phyloP scores from a whole-genome alignment of 2,329 filamentous ascomycete genomes.

The Cytospora paraplurivora region DNA sequence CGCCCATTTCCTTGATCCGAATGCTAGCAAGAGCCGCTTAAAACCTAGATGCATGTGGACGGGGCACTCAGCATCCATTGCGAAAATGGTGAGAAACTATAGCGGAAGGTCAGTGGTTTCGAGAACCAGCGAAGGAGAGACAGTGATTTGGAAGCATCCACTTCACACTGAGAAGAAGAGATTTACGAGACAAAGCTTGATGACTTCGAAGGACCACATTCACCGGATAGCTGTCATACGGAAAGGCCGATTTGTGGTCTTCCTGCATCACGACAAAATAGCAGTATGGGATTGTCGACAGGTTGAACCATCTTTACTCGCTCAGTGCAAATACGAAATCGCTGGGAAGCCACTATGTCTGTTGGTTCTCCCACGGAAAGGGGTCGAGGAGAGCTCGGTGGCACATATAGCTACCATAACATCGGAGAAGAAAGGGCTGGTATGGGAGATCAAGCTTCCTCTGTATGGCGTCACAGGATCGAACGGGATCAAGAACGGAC shows the following conservation, averaged over 20 bases:
- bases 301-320: constrained; percentile 60
- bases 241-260: constrained; percentile 78
- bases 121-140: constrained; percentile 75
- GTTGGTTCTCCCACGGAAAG: constrained; percentile 67
- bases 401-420: constrained; percentile 82
- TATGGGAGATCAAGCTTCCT: constrained; percentile 76
- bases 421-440: constrained; percentile 74
- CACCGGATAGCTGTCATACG: constrained; percentile 78
- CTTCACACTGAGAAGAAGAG: constrained; percentile 52
- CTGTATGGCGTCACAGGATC: constrained; percentile 38
- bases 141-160: constrained; percentile 78
- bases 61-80: constrained; percentile 77
- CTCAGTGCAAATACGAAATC: constrained; percentile 58
- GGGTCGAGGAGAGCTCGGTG: constrained; percentile 56
- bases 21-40: constrained; percentile 61
- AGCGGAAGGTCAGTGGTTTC: constrained; percentile 81
- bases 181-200: constrained; percentile 67
- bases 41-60: constrained; percentile 71
- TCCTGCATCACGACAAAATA: constrained; percentile 70
- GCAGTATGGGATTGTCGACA: constrained; percentile 78
- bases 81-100: constrained; percentile 84
- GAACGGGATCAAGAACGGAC: constrained; percentile 19
- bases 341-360: constrained; percentile 77
- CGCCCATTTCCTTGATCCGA: constrained; percentile 77
- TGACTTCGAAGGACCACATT: constrained; percentile 70